Evolutionary conservation across 2,329 filamentous ascomycete genomes (phyloP), one percentile per base, ranked within the genome.

Genomic region (Colletotrichum endophyticum): DNA sequence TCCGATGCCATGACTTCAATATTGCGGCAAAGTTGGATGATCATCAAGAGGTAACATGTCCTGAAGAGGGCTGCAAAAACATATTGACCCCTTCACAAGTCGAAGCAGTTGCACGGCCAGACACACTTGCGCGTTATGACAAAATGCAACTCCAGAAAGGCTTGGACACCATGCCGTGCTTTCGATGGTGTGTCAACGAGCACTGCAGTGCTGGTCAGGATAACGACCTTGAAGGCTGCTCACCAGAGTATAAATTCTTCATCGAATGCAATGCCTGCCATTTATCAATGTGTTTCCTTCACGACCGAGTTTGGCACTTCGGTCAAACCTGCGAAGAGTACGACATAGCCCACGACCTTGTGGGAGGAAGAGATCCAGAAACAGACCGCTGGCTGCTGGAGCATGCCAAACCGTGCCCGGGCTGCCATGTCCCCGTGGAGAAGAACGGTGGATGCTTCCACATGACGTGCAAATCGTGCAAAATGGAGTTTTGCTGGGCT

Each of bases 401-500:
- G 11, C 76, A 81, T 53, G 78, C 81, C 8, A 82, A 82, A 67
- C 49, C 59, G 4, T 83, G 81, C 53, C 80, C 80, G 2, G 77
- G 79, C 4, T 83, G 81, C 74, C 73, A 77, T 1, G 70, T 78
- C 1, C 61, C 73, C n/a, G 70, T 82, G n/a, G 73, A 79, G 66
- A 82, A 81, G 62, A 68, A 76, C n/a, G 84, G 81, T 1, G 84
- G 85, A 0, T 87, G 84, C 74, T 85, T 84, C 74, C 85, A 86
- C 77, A 86, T 86, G 85, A 85, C 83, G 1, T 86, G 85, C 78
- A 75, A 81, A 13, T 81, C 81, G 61, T 87, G 85, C 78, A 80
- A 81, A 25, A 82, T 83, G 66, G 83, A 86, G 78, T 87, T 83
- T 70, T 83, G 82, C 79, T 84, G 82, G 82, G 77, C 79, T 66